phyloP scores from a whole-genome alignment of 2,329 filamentous ascomycete species.

The Amauroascus verrucosus region DNA sequence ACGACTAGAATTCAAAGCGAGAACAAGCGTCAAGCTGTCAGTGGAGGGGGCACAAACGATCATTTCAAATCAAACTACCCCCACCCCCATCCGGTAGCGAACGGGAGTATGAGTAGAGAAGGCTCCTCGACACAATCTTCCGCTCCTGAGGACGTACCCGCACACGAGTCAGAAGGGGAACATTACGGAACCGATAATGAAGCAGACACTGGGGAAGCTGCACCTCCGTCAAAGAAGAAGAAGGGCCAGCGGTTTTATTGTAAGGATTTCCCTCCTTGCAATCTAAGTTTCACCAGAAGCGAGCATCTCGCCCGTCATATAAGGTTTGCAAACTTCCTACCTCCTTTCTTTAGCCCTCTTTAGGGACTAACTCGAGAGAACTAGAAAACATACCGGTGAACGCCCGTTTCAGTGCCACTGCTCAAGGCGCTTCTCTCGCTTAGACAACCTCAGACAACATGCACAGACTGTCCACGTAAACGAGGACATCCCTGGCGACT shows the following conservation, averaged over 20 bases:
- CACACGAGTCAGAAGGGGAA: constrained; percentile 11
- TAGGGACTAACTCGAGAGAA: background rate
- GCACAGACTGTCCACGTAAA: constrained; percentile 96
- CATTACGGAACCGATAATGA: constrained; percentile 12
- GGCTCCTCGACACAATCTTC: constrained; percentile 53
- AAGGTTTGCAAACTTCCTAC: constrained; percentile 46
- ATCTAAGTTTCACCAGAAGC: constrained; percentile 86
- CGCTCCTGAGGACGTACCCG: constrained; percentile 24
- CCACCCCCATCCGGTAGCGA: constrained; percentile 33
- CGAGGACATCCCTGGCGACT: constrained; percentile 90
- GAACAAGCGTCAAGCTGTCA: background rate
- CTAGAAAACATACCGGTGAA: constrained; percentile 91
- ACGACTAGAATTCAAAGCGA: background rate
- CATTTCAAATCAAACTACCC: constrained; percentile 27
- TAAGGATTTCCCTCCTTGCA: constrained; percentile 87
- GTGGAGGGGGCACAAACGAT: constrained; percentile 20
- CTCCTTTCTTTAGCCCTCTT: background rate
- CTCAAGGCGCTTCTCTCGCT: constrained; percentile 77
- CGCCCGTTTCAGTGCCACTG: constrained; percentile 95
- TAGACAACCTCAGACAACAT: constrained; percentile 93
- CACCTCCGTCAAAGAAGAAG: constrained; percentile 79
- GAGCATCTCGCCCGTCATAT: constrained; percentile 94
- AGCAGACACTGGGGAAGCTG: constrained; percentile 63
- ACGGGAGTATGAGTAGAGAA: constrained; percentile 43
- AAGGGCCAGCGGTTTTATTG: constrained; percentile 95